phyloP scores from a whole-genome alignment of 176 grass and related monocot species.

The Leersia perrieri region DNA sequence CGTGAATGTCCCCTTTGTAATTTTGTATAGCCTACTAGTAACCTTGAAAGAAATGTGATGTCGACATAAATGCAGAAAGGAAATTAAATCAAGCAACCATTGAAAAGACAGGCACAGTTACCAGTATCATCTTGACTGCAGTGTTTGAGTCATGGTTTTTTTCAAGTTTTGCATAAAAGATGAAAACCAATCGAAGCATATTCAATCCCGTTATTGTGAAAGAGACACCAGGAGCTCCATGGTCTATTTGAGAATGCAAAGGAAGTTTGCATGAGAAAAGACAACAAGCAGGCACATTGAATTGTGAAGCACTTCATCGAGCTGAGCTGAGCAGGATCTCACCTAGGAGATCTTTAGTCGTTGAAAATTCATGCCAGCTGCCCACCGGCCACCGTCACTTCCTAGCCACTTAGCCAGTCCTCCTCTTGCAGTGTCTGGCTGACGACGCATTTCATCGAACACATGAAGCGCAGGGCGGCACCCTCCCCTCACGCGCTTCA shows the following conservation, averaged over 20 bases:
- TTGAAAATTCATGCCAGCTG: not conserved
- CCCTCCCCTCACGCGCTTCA: not conserved
- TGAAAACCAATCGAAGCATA: not conserved
- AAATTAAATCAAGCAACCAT: not conserved
- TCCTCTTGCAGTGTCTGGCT: not conserved
- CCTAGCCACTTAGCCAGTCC: not conserved
- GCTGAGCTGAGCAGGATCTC: not conserved
- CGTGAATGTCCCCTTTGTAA: not conserved
- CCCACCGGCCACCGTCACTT: not conserved
- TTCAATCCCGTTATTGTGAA: not conserved
- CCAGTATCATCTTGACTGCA: not conserved
- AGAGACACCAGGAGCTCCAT: not conserved
- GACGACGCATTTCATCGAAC: conserved; percentile 5
- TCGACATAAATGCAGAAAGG: not conserved
- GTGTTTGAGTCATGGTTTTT: not conserved
- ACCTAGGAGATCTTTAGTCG: not conserved
- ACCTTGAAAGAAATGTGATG: not conserved
- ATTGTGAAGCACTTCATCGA: not conserved
- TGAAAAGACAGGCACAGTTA: not conserved
- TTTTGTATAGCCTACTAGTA: not conserved
- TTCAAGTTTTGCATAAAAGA: not conserved
- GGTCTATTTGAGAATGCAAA: not conserved
- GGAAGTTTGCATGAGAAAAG: not conserved
- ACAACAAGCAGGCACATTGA: not conserved
- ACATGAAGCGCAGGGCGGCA: not conserved